Base-by-base conservation (phyloP, 179 eudicot species). In the Patellifolia procumbens region DNA sequence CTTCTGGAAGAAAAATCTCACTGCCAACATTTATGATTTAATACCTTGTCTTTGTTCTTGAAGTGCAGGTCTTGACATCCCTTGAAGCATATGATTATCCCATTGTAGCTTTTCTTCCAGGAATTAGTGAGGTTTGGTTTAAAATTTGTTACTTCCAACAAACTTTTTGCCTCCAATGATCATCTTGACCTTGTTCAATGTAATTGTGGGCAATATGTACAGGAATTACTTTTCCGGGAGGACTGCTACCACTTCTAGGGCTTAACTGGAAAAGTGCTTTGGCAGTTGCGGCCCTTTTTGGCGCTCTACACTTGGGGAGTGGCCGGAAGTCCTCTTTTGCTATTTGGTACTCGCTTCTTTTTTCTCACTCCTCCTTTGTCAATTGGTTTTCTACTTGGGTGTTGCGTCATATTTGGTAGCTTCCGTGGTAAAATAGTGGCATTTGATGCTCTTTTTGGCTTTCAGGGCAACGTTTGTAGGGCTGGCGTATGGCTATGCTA, bases 191-290 rank as follows among this genome's bases (percentile, higher is more conserved):
- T 16, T 7, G 17, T 64, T n/a, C 51, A 37, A 20, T 46, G 34
- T 13, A 12, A 26, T 29, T 20, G 4, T 29, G 73, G 26, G 48
- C 74, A 2, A 51, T 77, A 28, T 74, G 29, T 56, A 56, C 81
- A 94, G 97, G 98, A 94, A 83, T 82, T 94, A 49, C 92, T 94
- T 53, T 94, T 94, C 67, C 94, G 98, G 12, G 98, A 31, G 94
- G 92, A 55, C 72, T 94, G 76, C 84, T 94, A 56, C 98, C 98
- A n/a, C 88, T 92, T 52, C 76, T 91, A 29, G 98, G 97, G 67
- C 76, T 87, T 10, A 83, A 88, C 82, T 86, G 87, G 96, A 81
- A 71, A 77, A 83, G 93, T 80, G 89, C 88, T 62, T 73, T 85
- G 56, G 76, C 82, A 2, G 92, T 90, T 73, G 97, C 87, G 49